phyloP scores from a whole-genome alignment of 768 basidiomycete genomes.

The Lentinula raphanica region DNA sequence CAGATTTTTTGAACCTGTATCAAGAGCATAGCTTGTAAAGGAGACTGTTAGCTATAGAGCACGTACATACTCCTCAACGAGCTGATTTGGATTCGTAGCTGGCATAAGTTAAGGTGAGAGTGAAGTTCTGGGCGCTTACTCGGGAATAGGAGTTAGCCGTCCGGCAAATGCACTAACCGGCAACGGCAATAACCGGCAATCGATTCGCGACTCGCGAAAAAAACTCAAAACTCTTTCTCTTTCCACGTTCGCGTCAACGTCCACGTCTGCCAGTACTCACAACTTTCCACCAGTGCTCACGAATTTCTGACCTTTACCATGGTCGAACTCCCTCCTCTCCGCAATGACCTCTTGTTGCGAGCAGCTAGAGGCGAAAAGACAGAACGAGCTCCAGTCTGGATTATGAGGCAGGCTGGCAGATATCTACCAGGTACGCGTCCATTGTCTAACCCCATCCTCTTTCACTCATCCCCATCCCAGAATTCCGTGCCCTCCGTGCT shows the following conservation, averaged over 20 bases:
- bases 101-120: slow-evolving; percentile 26
- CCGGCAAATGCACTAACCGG: not conserved
- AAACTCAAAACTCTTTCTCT: slow-evolving; percentile 8
- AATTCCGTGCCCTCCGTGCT: slow-evolving; percentile 84
- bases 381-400: slow-evolving; percentile 94
- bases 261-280: no score
- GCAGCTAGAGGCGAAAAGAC: slow-evolving; percentile 84
- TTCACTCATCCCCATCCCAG: slow-evolving; percentile 40
- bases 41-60: not conserved
- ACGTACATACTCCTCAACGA: slow-evolving; percentile 56
- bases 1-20: slow-evolving; percentile 75
- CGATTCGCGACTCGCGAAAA: not conserved
- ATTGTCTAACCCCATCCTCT: slow-evolving; percentile 3
- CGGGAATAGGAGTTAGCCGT: not conserved
- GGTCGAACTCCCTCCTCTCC: slow-evolving; percentile 62
- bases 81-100: slow-evolving; percentile 52
- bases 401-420: slow-evolving; percentile 95
- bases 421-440: slow-evolving; percentile 76
- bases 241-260: slow-evolving; percentile 12
- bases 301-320: no score
- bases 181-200: not conserved
- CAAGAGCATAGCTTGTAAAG: slow-evolving; percentile 4
- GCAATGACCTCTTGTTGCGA: slow-evolving; percentile 86
- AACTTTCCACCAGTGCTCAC: not conserved
- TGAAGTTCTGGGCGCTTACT: not conserved